Conservation (phyloP, 2,329 filamentous ascomycete genomes). For the Diaporthe batatas region DNA sequence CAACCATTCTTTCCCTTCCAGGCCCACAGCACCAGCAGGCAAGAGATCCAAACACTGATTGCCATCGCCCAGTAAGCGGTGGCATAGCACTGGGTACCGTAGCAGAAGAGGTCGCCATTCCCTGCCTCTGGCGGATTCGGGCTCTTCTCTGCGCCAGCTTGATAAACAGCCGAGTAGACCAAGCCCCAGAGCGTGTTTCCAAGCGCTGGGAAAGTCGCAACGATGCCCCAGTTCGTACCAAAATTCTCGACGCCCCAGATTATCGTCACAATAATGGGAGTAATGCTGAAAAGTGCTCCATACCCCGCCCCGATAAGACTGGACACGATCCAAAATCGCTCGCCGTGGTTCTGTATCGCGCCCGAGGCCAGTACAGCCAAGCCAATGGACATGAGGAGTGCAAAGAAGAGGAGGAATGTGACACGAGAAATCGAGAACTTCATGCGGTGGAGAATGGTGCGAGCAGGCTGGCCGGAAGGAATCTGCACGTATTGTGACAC, state of each 20-base stretch:
- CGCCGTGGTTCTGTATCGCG: conserved; percentile 77
- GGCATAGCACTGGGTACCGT: conserved; percentile 85
- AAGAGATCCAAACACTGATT: conserved; percentile 82
- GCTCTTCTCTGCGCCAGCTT: conserved; percentile 70
- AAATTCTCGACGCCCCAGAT: conserved; percentile 99
- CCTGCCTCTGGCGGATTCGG: conserved; percentile 44
- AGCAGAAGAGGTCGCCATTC: conserved; percentile 75
- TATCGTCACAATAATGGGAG: conserved; percentile 93
- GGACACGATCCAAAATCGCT: conserved; percentile 88
- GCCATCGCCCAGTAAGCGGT: conserved; percentile 89
- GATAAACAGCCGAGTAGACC: conserved; percentile 87
- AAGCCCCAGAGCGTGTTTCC: conserved; percentile 92
- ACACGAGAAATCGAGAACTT: conserved; percentile 79
- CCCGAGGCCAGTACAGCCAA: conserved; percentile 85
- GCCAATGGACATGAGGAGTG: conserved; percentile 79
- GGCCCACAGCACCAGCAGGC: conserved; percentile 78
- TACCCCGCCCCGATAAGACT: conserved; percentile 90
- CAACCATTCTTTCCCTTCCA: conserved; percentile 86
- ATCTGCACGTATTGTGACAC: conserved; percentile 70
- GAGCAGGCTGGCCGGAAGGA: conserved; percentile 49
- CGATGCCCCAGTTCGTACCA: conserved; percentile 96
- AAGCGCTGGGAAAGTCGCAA: conserved; percentile 89
- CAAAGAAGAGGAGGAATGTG: conserved; percentile 81
- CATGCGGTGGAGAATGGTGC: conserved; percentile 49
- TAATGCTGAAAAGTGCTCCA: conserved; percentile 89